Percentiles rank a stretch among this genome's conserved stretches.
Conservation (phyloP, 202 grass and related monocot genomes). For the Hordeum pubiflorum region DNA sequence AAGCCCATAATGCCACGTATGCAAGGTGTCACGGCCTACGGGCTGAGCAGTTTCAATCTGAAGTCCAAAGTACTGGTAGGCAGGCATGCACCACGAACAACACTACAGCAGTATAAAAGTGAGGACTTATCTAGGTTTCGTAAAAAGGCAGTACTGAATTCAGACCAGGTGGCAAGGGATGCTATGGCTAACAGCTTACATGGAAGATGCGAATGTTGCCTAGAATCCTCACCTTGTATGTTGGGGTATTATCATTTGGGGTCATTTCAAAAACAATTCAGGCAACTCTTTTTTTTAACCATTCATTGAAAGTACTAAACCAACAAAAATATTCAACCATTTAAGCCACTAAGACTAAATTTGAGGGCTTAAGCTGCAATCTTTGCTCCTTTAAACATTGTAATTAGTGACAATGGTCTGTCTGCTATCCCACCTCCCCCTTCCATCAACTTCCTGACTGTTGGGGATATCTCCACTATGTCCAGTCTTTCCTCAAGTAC, state of each 20-base stretch:
- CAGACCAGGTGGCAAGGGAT: background rate
- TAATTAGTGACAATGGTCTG: background rate
- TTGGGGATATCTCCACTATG: background rate
- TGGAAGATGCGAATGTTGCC: background rate
- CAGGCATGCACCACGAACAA: background rate
- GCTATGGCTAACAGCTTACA: background rate
- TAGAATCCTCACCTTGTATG: background rate
- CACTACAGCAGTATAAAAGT: conserved; percentile 1
- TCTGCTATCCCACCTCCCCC: background rate
- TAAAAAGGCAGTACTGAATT: background rate
- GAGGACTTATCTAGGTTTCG: background rate
- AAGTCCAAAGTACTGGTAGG: background rate
- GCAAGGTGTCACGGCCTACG: background rate
- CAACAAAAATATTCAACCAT: background rate
- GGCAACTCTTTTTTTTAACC: background rate
- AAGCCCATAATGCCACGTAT: background rate
- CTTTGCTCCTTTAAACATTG: background rate
- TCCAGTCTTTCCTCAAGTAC: background rate
- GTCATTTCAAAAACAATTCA: background rate
- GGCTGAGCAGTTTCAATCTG: background rate
- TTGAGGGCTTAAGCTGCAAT: background rate
- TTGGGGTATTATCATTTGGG: background rate
- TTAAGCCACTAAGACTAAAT: background rate
- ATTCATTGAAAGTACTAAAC: background rate
- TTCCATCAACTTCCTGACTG: background rate